A percentile compares a stretch with the other conserved stretches of the same genome.
Conservation (phyloP, 352 stramenopile species). For the Phytophthora pluvialis region DNA sequence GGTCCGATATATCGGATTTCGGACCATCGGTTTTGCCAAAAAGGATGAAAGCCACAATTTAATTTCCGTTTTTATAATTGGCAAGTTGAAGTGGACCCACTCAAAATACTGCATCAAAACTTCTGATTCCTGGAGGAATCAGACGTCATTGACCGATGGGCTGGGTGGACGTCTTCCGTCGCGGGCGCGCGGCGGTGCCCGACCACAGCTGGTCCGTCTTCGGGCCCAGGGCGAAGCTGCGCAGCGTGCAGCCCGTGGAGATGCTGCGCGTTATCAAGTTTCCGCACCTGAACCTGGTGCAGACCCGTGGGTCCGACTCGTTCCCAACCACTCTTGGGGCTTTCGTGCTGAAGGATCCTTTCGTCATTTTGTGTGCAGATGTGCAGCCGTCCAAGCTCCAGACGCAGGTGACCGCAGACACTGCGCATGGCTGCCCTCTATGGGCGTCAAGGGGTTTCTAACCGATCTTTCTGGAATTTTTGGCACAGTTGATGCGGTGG, state of each 20-base stretch:
- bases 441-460: background rate
- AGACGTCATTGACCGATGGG: slow-evolving; percentile 25
- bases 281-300: slow-evolving; percentile 47
- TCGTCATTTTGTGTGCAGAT: slow-evolving; percentile 32
- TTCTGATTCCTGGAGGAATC: background rate
- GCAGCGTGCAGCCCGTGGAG: slow-evolving; percentile 38
- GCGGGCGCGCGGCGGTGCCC: slow-evolving; percentile 38
- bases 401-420: slow-evolving; percentile 25
- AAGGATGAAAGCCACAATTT: too few relatives aligned
- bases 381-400: slow-evolving; percentile 58
- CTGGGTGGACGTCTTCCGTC: slow-evolving; percentile 36
- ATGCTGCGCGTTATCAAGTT: slow-evolving; percentile 44
- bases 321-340: background rate
- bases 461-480: background rate
- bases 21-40: too few relatives aligned
- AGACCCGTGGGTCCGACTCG: slow-evolving; percentile 42
- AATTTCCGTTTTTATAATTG: too few relatives aligned
- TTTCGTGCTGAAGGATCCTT: background rate
- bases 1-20: too few relatives aligned
- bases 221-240: slow-evolving; percentile 38
- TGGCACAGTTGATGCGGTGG: slow-evolving; percentile 48
- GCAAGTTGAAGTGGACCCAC: too few relatives aligned
- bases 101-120: too few relatives aligned
- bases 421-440: too few relatives aligned
- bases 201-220: slow-evolving; percentile 59